These are phyloP conservation scores for Camellia oleifera DNA, from an alignment of 179 eudicot genomes.

Conservation along the genomic window DNA sequence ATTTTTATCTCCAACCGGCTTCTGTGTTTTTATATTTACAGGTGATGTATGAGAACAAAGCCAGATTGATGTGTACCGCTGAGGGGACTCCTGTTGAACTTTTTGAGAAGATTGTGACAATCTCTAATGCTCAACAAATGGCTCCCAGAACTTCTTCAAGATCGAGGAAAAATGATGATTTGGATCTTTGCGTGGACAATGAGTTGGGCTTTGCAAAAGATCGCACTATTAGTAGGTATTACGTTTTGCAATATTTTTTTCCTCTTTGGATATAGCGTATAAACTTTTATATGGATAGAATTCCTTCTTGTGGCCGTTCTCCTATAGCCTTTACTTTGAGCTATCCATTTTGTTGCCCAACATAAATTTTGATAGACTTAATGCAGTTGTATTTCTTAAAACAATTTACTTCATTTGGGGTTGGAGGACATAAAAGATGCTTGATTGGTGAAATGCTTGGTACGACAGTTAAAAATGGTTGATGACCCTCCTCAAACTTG, in stretches of 20 bases:
- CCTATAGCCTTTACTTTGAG: neutral
- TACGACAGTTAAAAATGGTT: too few species aligned
- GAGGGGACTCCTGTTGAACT: constrained; percentile 81
- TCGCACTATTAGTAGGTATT: constrained; percentile 88
- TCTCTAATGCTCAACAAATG: constrained; percentile 68
- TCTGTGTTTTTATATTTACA: constrained; percentile 14
- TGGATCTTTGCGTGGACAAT: constrained; percentile 87
- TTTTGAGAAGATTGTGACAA: constrained; percentile 69
- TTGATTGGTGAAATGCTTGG: neutral
- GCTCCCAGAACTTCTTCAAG: constrained; percentile 86
- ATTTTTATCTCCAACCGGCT: neutral
- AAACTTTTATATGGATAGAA: neutral
- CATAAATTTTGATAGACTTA: neutral
- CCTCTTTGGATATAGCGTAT: neutral
- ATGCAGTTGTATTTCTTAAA: neutral
- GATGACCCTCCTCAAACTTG: too few species aligned
- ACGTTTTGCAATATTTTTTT: neutral
- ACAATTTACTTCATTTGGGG: neutral
- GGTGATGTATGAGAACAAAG: constrained; percentile 96
- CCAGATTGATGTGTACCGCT: constrained; percentile 78
- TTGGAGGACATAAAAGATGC: neutral
- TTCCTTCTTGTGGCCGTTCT: neutral
- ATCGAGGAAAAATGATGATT: constrained; percentile 66
- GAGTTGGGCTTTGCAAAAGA: constrained; percentile 95
- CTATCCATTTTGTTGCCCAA: neutral